These are phyloP conservation scores for Lobosporangium transversale DNA, from an alignment of 192 early-diverging fungal genomes.

Conservation along the genomic window DNA sequence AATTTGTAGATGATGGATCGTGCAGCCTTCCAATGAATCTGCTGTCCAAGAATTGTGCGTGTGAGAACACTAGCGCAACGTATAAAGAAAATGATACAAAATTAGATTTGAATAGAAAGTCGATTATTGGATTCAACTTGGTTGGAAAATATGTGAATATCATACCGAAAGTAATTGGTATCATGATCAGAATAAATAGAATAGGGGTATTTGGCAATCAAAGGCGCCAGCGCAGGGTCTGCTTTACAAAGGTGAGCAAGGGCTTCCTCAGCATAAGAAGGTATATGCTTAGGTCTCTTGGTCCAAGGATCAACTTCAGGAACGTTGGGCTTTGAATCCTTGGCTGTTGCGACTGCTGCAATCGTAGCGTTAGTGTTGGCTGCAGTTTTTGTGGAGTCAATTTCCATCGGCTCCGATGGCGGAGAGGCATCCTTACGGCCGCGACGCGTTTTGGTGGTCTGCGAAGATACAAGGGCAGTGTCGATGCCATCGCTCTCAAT, in stretches of 20 bases:
- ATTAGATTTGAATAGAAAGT: too few relatives aligned
- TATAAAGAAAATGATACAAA: too few relatives aligned
- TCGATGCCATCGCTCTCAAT: not conserved
- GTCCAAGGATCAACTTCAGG: conserved; percentile 30
- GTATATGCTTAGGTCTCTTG: conserved; percentile 19
- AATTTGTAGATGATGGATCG: conserved; percentile 45
- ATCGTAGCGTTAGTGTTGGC: not conserved
- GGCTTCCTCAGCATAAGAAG: conserved; percentile 21
- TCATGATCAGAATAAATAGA: conserved; percentile 32
- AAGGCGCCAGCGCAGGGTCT: conserved; percentile 23
- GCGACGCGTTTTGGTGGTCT: too few relatives aligned
- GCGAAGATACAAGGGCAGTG: not conserved
- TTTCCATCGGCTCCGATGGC: too few relatives aligned
- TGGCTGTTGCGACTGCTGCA: not conserved
- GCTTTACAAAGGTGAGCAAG: conserved; percentile 27
- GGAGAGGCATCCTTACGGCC: too few relatives aligned
- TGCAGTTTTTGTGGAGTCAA: not conserved
- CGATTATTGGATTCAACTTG: too few relatives aligned
- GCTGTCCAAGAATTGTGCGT: conserved; percentile 39
- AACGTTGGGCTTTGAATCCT: conserved; percentile 7
- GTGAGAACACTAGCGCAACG: conserved; percentile 40
- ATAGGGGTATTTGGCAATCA: conserved; percentile 36
- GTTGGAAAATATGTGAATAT: too few relatives aligned
- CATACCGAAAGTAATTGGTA: conserved; percentile 47
- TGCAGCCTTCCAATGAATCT: conserved; percentile 47